These are phyloP conservation scores for Chytriomyces confervae DNA, from an alignment of 192 early-diverging fungal genomes.

Conservation along the genomic window DNA sequence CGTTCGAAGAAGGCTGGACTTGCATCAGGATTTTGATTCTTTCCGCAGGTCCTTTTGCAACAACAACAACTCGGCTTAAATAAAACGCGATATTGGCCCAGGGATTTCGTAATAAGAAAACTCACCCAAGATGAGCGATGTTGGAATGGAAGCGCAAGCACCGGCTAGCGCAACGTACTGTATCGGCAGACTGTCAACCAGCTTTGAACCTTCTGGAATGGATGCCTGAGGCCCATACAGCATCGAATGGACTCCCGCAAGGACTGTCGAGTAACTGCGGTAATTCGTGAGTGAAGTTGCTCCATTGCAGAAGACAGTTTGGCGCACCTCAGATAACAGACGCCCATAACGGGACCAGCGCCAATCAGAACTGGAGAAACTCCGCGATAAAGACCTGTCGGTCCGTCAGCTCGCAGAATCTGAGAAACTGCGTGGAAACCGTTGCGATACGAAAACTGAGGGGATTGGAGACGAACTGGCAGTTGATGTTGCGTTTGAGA, in stretches of 20 bases:
- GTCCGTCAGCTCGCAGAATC: slow-evolving; percentile 80
- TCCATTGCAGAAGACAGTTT: too few species aligned
- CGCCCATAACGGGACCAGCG: slow-evolving; percentile 86
- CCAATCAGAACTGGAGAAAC: slow-evolving; percentile 86
- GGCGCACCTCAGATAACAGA: slow-evolving; percentile 78
- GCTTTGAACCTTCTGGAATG: slow-evolving; percentile 10
- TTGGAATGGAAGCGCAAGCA: slow-evolving; percentile 90
- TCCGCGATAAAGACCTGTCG: slow-evolving; percentile 91
- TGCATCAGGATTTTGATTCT: slow-evolving; percentile 95
- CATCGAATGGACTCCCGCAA: slow-evolving; percentile 1
- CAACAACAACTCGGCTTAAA: background rate
- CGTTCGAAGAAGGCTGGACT: slow-evolving; percentile 39
- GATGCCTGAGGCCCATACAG: slow-evolving; percentile 44
- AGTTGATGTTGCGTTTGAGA: slow-evolving; percentile 61
- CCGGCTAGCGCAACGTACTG: slow-evolving; percentile 70
- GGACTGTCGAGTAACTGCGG: slow-evolving; percentile 31
- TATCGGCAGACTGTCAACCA: slow-evolving; percentile 63
- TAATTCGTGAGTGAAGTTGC: too few species aligned
- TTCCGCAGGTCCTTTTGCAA: slow-evolving; percentile 84
- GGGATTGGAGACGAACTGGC: slow-evolving; percentile 82
- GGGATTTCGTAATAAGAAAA: background rate
- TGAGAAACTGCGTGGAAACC: slow-evolving; percentile 75
- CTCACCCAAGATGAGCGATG: slow-evolving; percentile 66
- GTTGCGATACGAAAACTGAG: slow-evolving; percentile 66
- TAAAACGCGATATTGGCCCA: background rate